A percentile compares a stretch with the other conserved stretches of the same genome.
Conservation (phyloP, 2,329 filamentous ascomycete genomes). For the Knoxdaviesia capensis region DNA sequence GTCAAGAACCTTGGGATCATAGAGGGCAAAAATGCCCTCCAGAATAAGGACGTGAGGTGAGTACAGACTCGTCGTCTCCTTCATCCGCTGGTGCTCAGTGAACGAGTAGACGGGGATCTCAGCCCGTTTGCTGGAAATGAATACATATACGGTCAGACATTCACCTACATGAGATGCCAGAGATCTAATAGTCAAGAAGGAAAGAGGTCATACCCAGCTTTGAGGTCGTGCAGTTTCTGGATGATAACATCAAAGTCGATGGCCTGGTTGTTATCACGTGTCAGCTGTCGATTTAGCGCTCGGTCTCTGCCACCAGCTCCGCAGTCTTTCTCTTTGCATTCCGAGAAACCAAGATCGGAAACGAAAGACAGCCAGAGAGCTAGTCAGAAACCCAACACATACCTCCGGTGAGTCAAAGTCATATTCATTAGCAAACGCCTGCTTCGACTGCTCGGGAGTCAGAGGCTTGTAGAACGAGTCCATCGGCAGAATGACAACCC, state of each 20-base stretch:
- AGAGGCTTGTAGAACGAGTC: conserved; percentile 96
- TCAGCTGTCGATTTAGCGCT: neutral
- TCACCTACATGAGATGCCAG: too few species aligned
- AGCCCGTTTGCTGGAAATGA: conserved; percentile 45
- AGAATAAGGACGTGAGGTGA: conserved; percentile 90
- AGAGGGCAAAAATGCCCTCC: conserved; percentile 88
- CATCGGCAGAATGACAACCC: conserved; percentile 97
- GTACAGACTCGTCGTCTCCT: conserved; percentile 73
- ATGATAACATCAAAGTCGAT: conserved; percentile 88
- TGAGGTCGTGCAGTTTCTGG: conserved; percentile 61
- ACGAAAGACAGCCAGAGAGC: neutral
- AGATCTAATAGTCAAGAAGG: too few species aligned
- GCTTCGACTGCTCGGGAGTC: conserved; percentile 53
- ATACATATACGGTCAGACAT: too few species aligned
- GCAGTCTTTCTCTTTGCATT: too few species aligned
- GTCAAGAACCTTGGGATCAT: conserved; percentile 69
- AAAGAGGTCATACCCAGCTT: conserved; percentile 51
- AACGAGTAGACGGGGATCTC: conserved; percentile 95
- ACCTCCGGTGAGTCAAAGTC: conserved; percentile 85
- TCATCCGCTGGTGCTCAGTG: conserved; percentile 63
- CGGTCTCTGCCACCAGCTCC: too few species aligned
- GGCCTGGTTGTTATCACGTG: conserved; percentile 24
- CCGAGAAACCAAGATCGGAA: neutral
- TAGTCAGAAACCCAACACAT: conserved; percentile 6
- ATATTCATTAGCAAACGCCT: conserved; percentile 77